Percentiles rank a stretch among this genome's conserved stretches.
phyloP scores from a whole-genome alignment of 768 basidiomycete genomes.

The Rhodotorula babjevae region DNA sequence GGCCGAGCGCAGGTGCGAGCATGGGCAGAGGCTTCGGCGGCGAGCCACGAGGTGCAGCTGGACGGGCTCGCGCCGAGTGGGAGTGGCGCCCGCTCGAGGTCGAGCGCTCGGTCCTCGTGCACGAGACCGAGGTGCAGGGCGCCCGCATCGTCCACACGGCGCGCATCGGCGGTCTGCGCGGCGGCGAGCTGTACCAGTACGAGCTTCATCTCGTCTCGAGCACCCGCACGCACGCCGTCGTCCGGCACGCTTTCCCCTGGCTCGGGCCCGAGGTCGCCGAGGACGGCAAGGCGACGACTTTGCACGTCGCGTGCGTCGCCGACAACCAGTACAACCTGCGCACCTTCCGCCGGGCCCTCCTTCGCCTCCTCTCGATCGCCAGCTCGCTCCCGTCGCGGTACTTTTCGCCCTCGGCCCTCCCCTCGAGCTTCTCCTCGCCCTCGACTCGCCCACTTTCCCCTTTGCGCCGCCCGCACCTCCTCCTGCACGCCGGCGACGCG shows the following conservation, averaged over 20 bases:
- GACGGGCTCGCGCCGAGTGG: neutral
- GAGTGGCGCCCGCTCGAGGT: neutral
- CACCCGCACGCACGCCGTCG: neutral
- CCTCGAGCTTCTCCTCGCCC: neutral
- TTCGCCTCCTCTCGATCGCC: slow-evolving; percentile 8
- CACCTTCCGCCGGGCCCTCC: slow-evolving; percentile 29
- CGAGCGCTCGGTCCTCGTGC: neutral
- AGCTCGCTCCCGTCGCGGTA: slow-evolving; percentile 1
- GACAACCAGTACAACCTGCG: slow-evolving; percentile 42
- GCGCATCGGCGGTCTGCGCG: neutral
- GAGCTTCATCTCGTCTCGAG: neutral
- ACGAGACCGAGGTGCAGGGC: neutral
- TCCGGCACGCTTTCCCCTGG: slow-evolving; percentile 19
- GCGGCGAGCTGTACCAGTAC: slow-evolving; percentile 18
- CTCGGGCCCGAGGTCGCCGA: neutral
- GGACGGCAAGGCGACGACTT: neutral
- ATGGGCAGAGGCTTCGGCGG: too few species aligned
- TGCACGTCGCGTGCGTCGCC: slow-evolving; percentile 32
- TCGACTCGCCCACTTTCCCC: neutral
- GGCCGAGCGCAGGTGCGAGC: too few species aligned
- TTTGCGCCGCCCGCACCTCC: slow-evolving; percentile 5
- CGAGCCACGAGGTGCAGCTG: too few species aligned
- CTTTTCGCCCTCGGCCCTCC: neutral
- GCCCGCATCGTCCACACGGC: slow-evolving; percentile 22
- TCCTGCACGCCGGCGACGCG: slow-evolving; percentile 37